phyloP scores from a whole-genome alignment of 2,329 filamentous ascomycete genomes.

The Venturia effusa region DNA sequence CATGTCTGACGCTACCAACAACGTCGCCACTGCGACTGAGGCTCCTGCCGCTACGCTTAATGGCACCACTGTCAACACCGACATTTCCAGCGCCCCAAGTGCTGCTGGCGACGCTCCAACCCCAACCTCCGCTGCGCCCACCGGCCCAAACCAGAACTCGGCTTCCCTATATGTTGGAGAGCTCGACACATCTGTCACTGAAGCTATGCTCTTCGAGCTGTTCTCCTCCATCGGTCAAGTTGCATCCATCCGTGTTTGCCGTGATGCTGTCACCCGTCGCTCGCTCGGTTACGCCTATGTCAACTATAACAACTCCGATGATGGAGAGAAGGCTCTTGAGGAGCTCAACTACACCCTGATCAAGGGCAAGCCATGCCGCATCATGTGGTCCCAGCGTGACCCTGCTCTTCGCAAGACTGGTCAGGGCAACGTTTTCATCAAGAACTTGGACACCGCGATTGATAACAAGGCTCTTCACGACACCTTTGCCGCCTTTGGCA shows the following conservation, averaged over 20 bases:
- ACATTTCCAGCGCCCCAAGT: conserved; percentile 50
- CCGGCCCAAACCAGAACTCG: conserved; percentile 76
- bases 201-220: conserved; percentile 99
- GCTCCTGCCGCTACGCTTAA: conserved; percentile 51
- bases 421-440: conserved; percentile 99
- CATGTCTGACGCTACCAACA: conserved; percentile 25
- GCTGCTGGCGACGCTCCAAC: conserved; percentile 57
- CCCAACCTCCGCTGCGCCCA: conserved; percentile 58
- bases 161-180: conserved; percentile 98
- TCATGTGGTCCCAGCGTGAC: conserved; percentile 99
- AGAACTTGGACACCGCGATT: conserved; percentile 96
- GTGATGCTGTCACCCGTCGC: conserved; percentile 94
- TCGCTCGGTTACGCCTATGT: conserved; percentile 99
- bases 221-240: conserved; percentile 99
- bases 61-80: conserved; percentile 59
- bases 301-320: conserved; percentile 96
- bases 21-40: background rate
- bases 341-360: conserved; percentile 99
- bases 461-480: conserved; percentile 99
- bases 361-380: conserved; percentile 97
- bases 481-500: conserved; percentile 94
- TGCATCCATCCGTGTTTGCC: conserved; percentile 98
- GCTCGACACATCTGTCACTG: conserved; percentile 93
- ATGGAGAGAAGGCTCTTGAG: conserved; percentile 96
- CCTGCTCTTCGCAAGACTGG: conserved; percentile 98